Conservation (phyloP, 352 stramenopile genomes). For the Proteromonas lacertae region DNA sequence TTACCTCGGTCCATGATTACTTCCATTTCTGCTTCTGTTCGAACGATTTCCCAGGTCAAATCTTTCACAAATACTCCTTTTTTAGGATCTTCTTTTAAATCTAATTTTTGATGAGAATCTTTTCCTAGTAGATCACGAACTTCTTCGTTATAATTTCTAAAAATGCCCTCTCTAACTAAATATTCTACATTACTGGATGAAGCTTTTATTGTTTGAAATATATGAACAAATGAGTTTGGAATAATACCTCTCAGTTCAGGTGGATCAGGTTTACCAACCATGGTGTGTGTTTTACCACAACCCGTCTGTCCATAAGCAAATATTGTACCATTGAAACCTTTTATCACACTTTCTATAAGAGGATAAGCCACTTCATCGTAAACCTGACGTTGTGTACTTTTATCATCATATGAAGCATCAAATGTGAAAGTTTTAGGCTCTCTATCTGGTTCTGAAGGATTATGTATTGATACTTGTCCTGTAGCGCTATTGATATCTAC, state of each 20-base stretch:
- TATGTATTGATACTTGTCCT: slow-evolving; percentile 41
- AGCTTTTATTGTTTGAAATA: slow-evolving; percentile 27
- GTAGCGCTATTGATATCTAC: slow-evolving; percentile 16
- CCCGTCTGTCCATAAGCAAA: too few relatives aligned
- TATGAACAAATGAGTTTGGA: slow-evolving; percentile 14
- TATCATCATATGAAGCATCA: slow-evolving; percentile 65
- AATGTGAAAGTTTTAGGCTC: slow-evolving; percentile 77
- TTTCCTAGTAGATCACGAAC: slow-evolving; percentile 57
- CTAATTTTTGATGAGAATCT: slow-evolving; percentile 25
- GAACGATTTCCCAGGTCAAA: slow-evolving; percentile 40
- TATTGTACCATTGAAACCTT: too few relatives aligned
- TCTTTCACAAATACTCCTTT: slow-evolving; percentile 61
- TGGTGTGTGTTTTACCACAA: too few relatives aligned
- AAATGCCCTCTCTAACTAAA: slow-evolving; percentile 56
- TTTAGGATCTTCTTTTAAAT: slow-evolving; percentile 48
- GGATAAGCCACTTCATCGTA: too few relatives aligned
- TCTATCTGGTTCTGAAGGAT: slow-evolving; percentile 28
- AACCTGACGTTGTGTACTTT: too few relatives aligned
- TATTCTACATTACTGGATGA: slow-evolving; percentile 35
- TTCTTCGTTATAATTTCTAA: slow-evolving; percentile 96
- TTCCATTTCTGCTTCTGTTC: slow-evolving; percentile 35
- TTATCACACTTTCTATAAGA: too few relatives aligned
- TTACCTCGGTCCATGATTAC: slow-evolving; percentile 19
- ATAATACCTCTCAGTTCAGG: slow-evolving; percentile 20
- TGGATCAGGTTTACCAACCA: too few relatives aligned